Base-by-base conservation (phyloP, 352 stramenopile species). In the Paralagenidium karlingii region DNA sequence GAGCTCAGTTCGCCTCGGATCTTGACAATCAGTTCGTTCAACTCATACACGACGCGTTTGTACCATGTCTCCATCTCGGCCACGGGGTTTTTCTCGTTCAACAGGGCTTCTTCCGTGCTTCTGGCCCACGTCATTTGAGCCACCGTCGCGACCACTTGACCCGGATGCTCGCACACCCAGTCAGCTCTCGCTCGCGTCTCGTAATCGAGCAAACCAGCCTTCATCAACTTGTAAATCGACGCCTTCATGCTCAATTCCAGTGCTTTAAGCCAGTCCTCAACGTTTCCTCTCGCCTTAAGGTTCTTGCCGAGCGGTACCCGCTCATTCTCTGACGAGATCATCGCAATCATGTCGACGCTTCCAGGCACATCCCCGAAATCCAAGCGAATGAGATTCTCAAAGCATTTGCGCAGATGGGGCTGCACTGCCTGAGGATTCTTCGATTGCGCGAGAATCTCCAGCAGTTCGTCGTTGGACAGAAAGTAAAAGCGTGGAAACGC, bases 401-500 rank as follows among this genome's bases (percentile, higher is more conserved):
- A 97, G 47, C 83, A 96, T 45, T 97, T 97, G 1, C 84, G 70
- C 25, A 97, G 49, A 51, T 97, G 91, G 0, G 85, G 88, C 39
- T 97, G 90, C 11, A 97, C 87, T 1, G 82, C 84, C 21, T 95
- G 83, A 8, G 91, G 90, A 41, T 97, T 94, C 58, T 96, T 97
- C 4, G 87, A 86, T 36, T 97, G 89, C 7, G 88, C 86, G 1
- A 97, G 51, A 26, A 97, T 97, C 45, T 97, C 91, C 0, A 97
- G 62, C 15, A 97, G 55, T 26, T 95, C 92, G 34, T 97, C 92
- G 39, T 98, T 95, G 0, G 86, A 96, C 2, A 97, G 51, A 43
- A 97, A 97, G 57, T 97, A 97, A 55, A 97, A 97, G 1, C 80
- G 58, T 5, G 85, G 85, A 37, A 96, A 96, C 3, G 81, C 81